Percentiles rank a stretch among this genome's conserved stretches.
These are phyloP conservation scores for button mushroom (Agaricus bisporus) DNA, from an alignment of 768 basidiomycete genomes.

Conservation along the genomic window DNA sequence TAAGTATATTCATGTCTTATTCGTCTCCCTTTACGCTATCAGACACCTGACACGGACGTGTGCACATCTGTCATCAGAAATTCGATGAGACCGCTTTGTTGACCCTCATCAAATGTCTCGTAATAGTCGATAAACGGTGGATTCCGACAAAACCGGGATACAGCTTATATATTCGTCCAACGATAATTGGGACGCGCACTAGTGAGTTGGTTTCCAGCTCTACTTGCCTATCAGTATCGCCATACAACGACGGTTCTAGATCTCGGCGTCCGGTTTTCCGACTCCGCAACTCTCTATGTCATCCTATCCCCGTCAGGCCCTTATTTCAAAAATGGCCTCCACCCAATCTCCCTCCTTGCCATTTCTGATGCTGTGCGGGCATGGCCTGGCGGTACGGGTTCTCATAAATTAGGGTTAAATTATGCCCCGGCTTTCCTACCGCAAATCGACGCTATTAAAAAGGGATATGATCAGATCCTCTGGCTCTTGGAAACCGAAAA, in stretches of 20 bases:
- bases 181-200: constrained; percentile 52
- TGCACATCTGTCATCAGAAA: constrained; percentile 29
- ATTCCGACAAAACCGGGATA: constrained; percentile 58
- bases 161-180: constrained; percentile 85
- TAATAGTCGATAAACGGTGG: constrained; percentile 73
- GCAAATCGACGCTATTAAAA: constrained; percentile 44
- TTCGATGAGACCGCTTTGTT: constrained; percentile 69
- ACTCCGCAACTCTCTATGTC: too few relatives aligned
- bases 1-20: too few relatives aligned
- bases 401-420: constrained; percentile 70
- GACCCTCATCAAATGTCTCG: constrained; percentile 69
- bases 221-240: constrained; percentile 40
- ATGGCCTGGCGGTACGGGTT: constrained; percentile 68
- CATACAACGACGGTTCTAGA: constrained; percentile 16
- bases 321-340: constrained; percentile 67
- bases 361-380: constrained; percentile 34
- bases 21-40: not conserved
- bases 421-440: constrained; percentile 54
- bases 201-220: constrained; percentile 34
- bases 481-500: too few relatives aligned
- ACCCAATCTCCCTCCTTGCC: constrained; percentile 38
- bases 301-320: constrained; percentile 67
- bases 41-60: not conserved
- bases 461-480: constrained; percentile 58
- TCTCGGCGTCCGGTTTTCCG: constrained; percentile 63